Evolutionary conservation across 2,329 filamentous ascomycete species (phyloP).

Genomic region (Massarina eburnea): DNA sequence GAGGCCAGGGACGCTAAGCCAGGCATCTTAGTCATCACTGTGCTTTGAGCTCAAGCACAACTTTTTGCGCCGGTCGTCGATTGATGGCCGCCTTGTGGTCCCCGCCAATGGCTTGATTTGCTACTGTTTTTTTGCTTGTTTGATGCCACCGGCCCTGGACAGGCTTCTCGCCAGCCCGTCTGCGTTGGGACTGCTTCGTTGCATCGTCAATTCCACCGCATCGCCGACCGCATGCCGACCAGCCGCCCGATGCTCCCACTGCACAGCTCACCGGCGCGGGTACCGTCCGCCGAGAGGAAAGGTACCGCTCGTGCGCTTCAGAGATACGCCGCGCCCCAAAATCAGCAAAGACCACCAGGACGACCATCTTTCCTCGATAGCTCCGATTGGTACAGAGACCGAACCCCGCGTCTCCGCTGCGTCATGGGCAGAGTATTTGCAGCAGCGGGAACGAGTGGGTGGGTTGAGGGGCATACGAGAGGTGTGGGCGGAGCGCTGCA

Average conservation of each 20-base stretch:
- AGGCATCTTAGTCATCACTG: slow-evolving; percentile 12
- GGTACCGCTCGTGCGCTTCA: slow-evolving; percentile 16
- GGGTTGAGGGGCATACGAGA: slow-evolving; percentile 45
- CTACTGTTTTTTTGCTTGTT: slow-evolving; percentile 18
- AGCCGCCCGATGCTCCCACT: slow-evolving; percentile 17
- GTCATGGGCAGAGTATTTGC: slow-evolving; percentile 47
- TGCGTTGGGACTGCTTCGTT: slow-evolving; percentile 43
- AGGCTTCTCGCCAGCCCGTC: slow-evolving; percentile 50
- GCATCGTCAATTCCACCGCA: slow-evolving; percentile 29
- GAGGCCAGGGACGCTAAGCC: slow-evolving; percentile 5
- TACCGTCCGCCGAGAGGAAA: slow-evolving; percentile 12
- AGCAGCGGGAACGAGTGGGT: slow-evolving; percentile 45
- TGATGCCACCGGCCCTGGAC: slow-evolving; percentile 50
- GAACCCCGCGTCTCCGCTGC: slow-evolving; percentile 15
- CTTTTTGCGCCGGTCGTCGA: slow-evolving; percentile 7
- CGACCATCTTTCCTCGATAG: neutral
- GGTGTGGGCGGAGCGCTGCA: slow-evolving; percentile 47
- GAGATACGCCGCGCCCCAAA: slow-evolving; percentile 3
- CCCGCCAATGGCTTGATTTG: slow-evolving; percentile 19
- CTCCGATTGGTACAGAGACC: neutral
- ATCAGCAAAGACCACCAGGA: neutral
- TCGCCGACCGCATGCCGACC: slow-evolving; percentile 20
- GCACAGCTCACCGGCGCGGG: slow-evolving; percentile 14
- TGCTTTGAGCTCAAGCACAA: slow-evolving; percentile 13
- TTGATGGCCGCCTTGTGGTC: neutral